Evolutionary conservation across 2,329 filamentous ascomycete genomes (phyloP).

Genomic region (Pestalotiopsis sp.): DNA sequence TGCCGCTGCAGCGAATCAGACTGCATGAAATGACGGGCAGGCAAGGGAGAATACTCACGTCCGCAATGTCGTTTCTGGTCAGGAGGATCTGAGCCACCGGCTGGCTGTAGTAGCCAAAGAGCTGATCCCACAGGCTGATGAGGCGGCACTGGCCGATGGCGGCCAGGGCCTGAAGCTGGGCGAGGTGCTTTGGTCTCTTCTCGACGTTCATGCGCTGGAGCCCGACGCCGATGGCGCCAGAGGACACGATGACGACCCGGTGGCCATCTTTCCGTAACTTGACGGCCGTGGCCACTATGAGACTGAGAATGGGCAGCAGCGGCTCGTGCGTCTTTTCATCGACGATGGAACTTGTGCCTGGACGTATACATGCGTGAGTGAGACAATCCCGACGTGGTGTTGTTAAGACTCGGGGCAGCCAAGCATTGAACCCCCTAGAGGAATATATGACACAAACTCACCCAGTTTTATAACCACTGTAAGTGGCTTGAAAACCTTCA

Average conservation of each 20-base stretch:
- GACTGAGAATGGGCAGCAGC: constrained; percentile 82
- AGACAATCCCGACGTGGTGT: not conserved
- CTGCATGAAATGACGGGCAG: not conserved
- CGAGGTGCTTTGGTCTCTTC: constrained; percentile 84
- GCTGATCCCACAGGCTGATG: constrained; percentile 91
- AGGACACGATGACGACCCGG: constrained; percentile 93
- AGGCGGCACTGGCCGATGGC: constrained; percentile 95
- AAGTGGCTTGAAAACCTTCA: constrained; percentile 66
- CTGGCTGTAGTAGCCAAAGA: constrained; percentile 85
- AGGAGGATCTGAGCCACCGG: constrained; percentile 93
- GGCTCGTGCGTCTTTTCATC: constrained; percentile 95
- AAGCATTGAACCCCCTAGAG: not conserved
- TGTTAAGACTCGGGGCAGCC: not conserved
- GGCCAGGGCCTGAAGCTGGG: constrained; percentile 87
- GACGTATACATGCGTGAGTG: constrained; percentile 10
- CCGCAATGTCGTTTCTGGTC: constrained; percentile 93
- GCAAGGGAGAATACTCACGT: constrained; percentile 54
- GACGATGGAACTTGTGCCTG: constrained; percentile 98
- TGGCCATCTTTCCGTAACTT: constrained; percentile 88
- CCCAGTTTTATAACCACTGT: constrained; percentile 87
- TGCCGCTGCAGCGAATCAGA: constrained; percentile 63
- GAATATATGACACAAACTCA: constrained; percentile 41
- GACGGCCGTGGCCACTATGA: constrained; percentile 93
- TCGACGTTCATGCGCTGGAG: constrained; percentile 86
- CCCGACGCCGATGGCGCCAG: constrained; percentile 93